These are phyloP conservation scores for Dysphania ambrosioides DNA, from an alignment of 148 eudicot species.

Conservation along the genomic window DNA sequence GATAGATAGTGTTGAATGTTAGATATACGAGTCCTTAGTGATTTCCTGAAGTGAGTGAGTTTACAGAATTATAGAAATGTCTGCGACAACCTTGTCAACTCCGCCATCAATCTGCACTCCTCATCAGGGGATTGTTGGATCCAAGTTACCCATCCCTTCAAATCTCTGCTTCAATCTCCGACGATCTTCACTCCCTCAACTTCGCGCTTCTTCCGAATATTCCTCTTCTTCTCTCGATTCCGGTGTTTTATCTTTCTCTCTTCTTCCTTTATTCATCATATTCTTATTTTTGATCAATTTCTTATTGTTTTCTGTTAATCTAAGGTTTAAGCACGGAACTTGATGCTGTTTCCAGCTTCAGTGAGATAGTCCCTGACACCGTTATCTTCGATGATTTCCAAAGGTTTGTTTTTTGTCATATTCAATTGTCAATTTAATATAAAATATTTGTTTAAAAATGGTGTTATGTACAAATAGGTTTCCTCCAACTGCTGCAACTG, in stretches of 20 bases:
- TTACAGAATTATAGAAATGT: slow-evolving; percentile 1
- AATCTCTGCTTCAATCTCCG: slow-evolving; percentile 34
- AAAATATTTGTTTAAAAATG: background rate
- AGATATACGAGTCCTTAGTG: too few relatives aligned
- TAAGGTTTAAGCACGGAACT: slow-evolving; percentile 65
- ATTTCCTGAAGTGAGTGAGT: too few relatives aligned
- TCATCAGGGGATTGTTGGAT: slow-evolving; percentile 22
- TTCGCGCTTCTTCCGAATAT: slow-evolving; percentile 51
- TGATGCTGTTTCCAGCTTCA: slow-evolving; percentile 69
- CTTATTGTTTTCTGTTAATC: background rate
- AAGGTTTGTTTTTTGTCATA: slow-evolving; percentile 34
- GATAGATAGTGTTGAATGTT: too few relatives aligned
- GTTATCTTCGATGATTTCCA: slow-evolving; percentile 93
- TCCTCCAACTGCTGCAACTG: slow-evolving; percentile 97
- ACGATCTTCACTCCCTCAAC: slow-evolving; percentile 37
- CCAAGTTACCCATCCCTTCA: slow-evolving; percentile 28
- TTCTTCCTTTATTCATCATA: background rate
- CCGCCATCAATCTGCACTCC: slow-evolving; percentile 35
- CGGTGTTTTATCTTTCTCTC: slow-evolving; percentile 30
- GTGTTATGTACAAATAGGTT: slow-evolving; percentile 43
- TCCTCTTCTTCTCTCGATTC: slow-evolving; percentile 51
- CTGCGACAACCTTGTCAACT: slow-evolving; percentile 34
- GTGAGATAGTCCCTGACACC: slow-evolving; percentile 95
- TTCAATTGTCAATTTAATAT: background rate
- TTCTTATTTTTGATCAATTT: too few relatives aligned